Percentiles rank a stretch among this genome's conserved stretches.
phyloP scores from a whole-genome alignment of 495 filamentous ascomycete genomes.

The Xeromyces bisporus region DNA sequence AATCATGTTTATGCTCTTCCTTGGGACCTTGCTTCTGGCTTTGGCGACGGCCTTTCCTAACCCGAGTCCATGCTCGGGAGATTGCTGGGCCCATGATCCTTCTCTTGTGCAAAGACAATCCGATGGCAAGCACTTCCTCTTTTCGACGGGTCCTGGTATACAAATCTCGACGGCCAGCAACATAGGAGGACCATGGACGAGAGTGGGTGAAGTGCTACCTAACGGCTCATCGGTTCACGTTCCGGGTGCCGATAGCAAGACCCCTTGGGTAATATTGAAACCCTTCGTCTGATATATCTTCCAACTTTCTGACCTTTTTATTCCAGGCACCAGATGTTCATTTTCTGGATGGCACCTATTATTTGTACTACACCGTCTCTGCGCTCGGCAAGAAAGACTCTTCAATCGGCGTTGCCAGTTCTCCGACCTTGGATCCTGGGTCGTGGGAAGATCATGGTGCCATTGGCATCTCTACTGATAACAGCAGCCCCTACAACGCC shows the following conservation, averaged over 20 bases:
- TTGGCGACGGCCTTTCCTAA: constrained; percentile 31
- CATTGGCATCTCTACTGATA: constrained; percentile 32
- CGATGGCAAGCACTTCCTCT: constrained; percentile 56
- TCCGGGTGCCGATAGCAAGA: constrained; percentile 37
- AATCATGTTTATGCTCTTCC: too few relatives aligned
- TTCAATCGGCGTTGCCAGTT: constrained; percentile 54
- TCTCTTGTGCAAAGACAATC: constrained; percentile 41
- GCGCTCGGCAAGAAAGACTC: constrained; percentile 49
- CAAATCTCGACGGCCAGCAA: constrained; percentile 43
- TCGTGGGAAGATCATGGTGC: constrained; percentile 38
- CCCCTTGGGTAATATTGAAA: constrained; percentile 40
- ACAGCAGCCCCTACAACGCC: constrained; percentile 43
- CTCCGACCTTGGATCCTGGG: constrained; percentile 37
- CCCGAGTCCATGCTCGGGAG: constrained; percentile 40
- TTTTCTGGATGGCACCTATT: constrained; percentile 39
- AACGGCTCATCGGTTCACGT: constrained; percentile 45
- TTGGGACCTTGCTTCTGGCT: constrained; percentile 6
- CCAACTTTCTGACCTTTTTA: too few relatives aligned
- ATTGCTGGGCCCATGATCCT: constrained; percentile 49
- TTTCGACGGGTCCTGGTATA: constrained; percentile 51
- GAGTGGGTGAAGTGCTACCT: constrained; percentile 39
- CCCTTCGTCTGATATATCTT: too few relatives aligned
- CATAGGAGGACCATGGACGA: constrained; percentile 53
- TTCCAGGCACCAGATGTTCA: constrained; percentile 47
- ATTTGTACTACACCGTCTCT: constrained; percentile 56